These are phyloP conservation scores for Coffea eugenioides DNA, from an alignment of 257 asterid species.

Conservation along the genomic window DNA sequence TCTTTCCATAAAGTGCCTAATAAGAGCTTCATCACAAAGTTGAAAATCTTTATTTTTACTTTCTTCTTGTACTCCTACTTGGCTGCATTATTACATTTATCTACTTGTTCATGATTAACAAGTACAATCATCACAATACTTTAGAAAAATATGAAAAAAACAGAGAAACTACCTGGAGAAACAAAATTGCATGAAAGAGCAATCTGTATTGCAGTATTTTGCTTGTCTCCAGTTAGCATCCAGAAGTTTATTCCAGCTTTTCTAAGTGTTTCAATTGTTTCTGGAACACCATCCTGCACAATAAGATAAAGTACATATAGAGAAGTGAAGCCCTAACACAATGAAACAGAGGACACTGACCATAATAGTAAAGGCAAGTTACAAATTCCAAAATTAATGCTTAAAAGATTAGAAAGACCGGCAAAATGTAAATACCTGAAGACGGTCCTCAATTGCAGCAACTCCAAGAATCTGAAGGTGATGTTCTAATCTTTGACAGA, in stretches of 20 bases:
- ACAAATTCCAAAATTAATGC: background rate
- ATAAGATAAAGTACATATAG: slow-evolving; percentile 17
- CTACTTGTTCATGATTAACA: too few species aligned
- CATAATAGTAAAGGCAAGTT: slow-evolving; percentile 1
- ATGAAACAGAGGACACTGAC: slow-evolving; percentile 10
- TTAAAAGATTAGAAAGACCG: background rate
- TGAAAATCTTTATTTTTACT: too few species aligned
- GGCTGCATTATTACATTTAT: too few species aligned
- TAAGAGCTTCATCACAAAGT: too few species aligned
- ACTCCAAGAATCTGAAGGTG: slow-evolving; percentile 88
- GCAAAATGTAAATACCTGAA: slow-evolving; percentile 55
- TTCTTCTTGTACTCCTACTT: too few species aligned
- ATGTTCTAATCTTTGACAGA: slow-evolving; percentile 89
- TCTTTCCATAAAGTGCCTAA: too few species aligned
- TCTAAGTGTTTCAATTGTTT: slow-evolving; percentile 83
- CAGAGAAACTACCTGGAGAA: slow-evolving; percentile 68
- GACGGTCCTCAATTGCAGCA: slow-evolving; percentile 98
- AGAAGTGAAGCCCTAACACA: slow-evolving; percentile 16
- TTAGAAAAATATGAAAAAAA: too few species aligned
- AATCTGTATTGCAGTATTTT: slow-evolving; percentile 92
- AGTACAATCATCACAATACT: too few species aligned
- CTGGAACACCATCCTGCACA: slow-evolving; percentile 95
- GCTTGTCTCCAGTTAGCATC: slow-evolving; percentile 99
- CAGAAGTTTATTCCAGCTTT: slow-evolving; percentile 96
- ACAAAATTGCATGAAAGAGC: slow-evolving; percentile 96